A percentile compares a stretch with the other conserved stretches of the same genome.
Evolutionary conservation across 2,329 filamentous ascomycete species (phyloP).

Genomic region (Knoxdaviesia proteae): DNA sequence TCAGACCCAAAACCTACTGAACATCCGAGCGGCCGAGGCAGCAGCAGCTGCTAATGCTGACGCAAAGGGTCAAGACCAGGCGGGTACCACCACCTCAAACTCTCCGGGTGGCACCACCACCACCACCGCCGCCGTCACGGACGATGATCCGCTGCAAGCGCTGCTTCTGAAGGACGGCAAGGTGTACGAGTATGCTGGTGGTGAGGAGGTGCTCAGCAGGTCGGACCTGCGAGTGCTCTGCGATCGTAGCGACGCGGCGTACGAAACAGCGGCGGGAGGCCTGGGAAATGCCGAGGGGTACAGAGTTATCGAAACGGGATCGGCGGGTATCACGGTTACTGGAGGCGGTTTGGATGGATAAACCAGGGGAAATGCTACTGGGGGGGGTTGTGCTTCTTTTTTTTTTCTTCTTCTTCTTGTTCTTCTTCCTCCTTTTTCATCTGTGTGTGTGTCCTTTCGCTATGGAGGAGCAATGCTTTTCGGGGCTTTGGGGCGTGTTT

Average conservation of each 20-base stretch:
- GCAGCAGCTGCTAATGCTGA: constrained; percentile 44
- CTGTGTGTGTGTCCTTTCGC: too few species aligned
- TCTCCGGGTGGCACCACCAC: too few species aligned
- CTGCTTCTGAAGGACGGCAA: constrained; percentile 53
- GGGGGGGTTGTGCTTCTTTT: too few species aligned
- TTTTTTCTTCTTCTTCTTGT: too few species aligned
- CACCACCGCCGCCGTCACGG: constrained; percentile 28
- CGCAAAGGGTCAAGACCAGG: constrained; percentile 32
- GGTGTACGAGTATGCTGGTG: constrained; percentile 35
- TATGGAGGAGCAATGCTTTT: too few species aligned
- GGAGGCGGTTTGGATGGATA: too few species aligned
- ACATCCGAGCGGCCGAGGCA: too few species aligned
- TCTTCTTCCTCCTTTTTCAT: too few species aligned
- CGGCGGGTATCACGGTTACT: constrained; percentile 24
- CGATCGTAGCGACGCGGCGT: constrained; percentile 48
- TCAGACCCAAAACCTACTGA: too few species aligned
- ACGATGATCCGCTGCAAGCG: constrained; percentile 38
- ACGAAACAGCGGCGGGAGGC: constrained; percentile 56
- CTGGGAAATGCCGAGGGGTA: constrained; percentile 52
- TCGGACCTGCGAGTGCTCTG: constrained; percentile 59
- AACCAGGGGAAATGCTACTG: too few species aligned
- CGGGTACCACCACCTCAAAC: constrained; percentile 8
- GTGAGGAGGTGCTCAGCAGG: constrained; percentile 45
- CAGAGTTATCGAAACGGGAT: constrained; percentile 58
- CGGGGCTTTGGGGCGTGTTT: too few species aligned